These are phyloP conservation scores for Bruguiera parviflora DNA, from an alignment of 345 rosid genomes.

Conservation along the genomic window DNA sequence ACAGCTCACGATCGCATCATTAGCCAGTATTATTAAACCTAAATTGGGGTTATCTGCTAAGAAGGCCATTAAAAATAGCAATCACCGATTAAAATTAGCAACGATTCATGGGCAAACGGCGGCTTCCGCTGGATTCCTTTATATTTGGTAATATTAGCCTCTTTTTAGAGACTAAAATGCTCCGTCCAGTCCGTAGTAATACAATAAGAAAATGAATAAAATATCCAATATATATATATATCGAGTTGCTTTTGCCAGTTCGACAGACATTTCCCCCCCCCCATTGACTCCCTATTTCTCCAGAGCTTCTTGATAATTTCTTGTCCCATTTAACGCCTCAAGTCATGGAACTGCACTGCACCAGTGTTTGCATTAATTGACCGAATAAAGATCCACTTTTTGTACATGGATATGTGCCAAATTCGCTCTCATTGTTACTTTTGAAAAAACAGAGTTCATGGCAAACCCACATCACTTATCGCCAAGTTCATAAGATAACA, in stretches of 20 bases:
- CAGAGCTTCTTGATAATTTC: slow-evolving; percentile 16
- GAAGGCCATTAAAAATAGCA: too few relatives aligned
- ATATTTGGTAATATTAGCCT: too few relatives aligned
- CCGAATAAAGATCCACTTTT: background rate
- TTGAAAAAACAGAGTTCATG: background rate
- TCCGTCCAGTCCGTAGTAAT: too few relatives aligned
- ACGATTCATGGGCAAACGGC: too few relatives aligned
- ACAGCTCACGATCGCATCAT: too few relatives aligned
- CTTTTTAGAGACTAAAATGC: too few relatives aligned
- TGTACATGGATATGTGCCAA: background rate
- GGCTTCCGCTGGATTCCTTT: too few relatives aligned
- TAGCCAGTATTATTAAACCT: too few relatives aligned
- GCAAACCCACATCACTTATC: background rate
- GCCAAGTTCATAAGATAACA: too few relatives aligned
- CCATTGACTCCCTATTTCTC: background rate
- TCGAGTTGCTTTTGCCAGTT: slow-evolving; percentile 30
- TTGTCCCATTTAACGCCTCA: slow-evolving; percentile 1
- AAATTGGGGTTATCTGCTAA: too few relatives aligned
- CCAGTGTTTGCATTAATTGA: background rate
- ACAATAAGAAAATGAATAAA: too few relatives aligned
- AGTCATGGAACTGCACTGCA: slow-evolving; percentile 9
- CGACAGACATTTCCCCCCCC: slow-evolving; percentile 1
- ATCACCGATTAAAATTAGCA: too few relatives aligned
- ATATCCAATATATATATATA: background rate
- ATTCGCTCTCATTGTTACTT: background rate